A percentile compares a stretch with the other conserved stretches of the same genome.
Conservation (phyloP, 345 rosid species). For the Eucalyptus curtisii region DNA sequence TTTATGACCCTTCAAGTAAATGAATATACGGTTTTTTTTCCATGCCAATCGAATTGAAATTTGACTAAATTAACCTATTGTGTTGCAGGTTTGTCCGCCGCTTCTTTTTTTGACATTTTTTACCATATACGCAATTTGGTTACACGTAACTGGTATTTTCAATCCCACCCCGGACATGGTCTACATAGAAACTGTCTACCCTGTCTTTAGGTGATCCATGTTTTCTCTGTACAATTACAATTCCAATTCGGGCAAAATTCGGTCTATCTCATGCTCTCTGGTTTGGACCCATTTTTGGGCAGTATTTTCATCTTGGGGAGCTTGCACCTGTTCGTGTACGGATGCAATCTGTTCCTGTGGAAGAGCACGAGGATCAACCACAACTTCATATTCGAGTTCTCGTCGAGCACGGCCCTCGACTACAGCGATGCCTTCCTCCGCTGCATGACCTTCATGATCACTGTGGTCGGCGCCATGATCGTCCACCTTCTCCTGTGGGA, state of each 20-base stretch:
- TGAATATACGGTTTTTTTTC: background rate
- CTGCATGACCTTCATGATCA: slow-evolving; percentile 85
- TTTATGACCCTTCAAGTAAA: background rate
- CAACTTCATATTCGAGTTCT: slow-evolving; percentile 82
- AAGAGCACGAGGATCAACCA: slow-evolving; percentile 71
- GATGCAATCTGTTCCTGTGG: slow-evolving; percentile 95
- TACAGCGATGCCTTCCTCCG: slow-evolving; percentile 81
- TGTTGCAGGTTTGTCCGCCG: slow-evolving; percentile 75
- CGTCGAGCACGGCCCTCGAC: slow-evolving; percentile 64
- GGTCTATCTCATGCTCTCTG: background rate
- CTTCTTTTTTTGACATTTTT: slow-evolving; percentile 82
- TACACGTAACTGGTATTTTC: slow-evolving; percentile 76
- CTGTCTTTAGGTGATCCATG: slow-evolving; percentile 62
- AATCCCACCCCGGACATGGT: slow-evolving; percentile 22
- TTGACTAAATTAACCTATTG: background rate
- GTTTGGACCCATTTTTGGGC: slow-evolving; percentile 7
- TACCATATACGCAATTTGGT: slow-evolving; percentile 64
- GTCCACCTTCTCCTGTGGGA: slow-evolving; percentile 72
- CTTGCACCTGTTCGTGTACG: slow-evolving; percentile 91
- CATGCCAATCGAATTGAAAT: background rate
- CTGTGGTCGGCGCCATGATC: slow-evolving; percentile 76
- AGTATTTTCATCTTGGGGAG: slow-evolving; percentile 82
- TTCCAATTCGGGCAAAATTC: background rate
- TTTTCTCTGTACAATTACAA: background rate
- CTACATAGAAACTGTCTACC: slow-evolving; percentile 82